Base-by-base conservation (phyloP, 257 asterid genomes). In the Salvia splendens region DNA sequence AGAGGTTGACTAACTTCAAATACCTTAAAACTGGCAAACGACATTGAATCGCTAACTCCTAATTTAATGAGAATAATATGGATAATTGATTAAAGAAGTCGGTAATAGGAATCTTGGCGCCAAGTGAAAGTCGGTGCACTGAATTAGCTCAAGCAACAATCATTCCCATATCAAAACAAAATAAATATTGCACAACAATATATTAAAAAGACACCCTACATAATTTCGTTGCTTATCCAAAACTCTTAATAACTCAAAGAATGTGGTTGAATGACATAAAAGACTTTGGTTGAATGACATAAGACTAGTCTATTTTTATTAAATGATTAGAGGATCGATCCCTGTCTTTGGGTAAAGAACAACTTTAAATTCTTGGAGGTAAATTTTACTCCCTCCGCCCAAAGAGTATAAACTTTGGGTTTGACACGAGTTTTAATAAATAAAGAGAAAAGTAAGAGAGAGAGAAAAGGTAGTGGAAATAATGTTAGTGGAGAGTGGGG, bases 41-140 rank as follows among this genome's bases (percentile, higher is more conserved):
- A 40, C 50, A 16, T 20, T 42, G 24, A 15, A 42, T 42, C 41
- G 2, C 11, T 17, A 20, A 11, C 24, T 41, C 40, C 1, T 42
- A 5, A 10, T 5, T 5, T 42, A 42, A 11, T 9, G 52, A 5
- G 51, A 17, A 16, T 8, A 40, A 11, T 5, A 2, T n/a, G 7
- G 20, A 30, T 17, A 12, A 4, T 9, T 6, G 10, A 51, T 4
- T 5, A 17, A 50, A 60, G 4, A 15, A 40, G 36, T 60, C 51
- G 35, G 51, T 60, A 10, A 20, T 61, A 14, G 33, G 64, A 38
- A 60, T 46, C 4, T 32, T 11, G 12, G 45, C 12, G 8, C 11
- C 53, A 5, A 2, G 49, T 64, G 59, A 64, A 48, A 64, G 48
- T 47, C 46, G 28, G 58, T 32, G 16, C 69, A 64, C 2, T 47